Evolutionary conservation across 441 rosid genomes (phyloP).

Genomic region (Gossypium schwendimanii): DNA sequence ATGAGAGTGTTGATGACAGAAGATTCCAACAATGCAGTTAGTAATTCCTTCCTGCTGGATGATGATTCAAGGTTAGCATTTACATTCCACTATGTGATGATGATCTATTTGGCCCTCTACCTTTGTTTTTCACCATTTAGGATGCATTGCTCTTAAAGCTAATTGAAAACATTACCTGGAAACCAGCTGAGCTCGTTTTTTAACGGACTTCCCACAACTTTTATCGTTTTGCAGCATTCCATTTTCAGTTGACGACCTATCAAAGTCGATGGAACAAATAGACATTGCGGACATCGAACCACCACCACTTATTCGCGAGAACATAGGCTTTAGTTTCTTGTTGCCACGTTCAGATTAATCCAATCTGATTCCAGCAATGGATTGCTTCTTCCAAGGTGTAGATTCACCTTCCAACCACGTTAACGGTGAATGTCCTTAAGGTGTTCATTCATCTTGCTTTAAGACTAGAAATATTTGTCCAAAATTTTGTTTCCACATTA

Average conservation of each 20-base stretch:
- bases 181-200: neutral
- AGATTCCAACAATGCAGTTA: constrained; percentile 95
- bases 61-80: constrained; percentile 80
- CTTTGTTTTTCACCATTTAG: neutral
- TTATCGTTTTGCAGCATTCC: constrained; percentile 67
- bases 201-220: neutral
- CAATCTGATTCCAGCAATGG: neutral
- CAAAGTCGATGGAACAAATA: constrained; percentile 91
- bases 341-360: constrained; percentile 57
- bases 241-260: constrained; percentile 89
- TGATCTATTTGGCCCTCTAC: neutral
- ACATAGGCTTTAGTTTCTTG: constrained; percentile 88
- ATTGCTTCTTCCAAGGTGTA: constrained; percentile 4
- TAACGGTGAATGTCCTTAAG: constrained; percentile 4
- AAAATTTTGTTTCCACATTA: neutral
- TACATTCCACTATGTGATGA: neutral
- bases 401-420: constrained; percentile 16
- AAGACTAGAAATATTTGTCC: constrained; percentile 13
- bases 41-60: constrained; percentile 87
- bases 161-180: neutral
- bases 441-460: constrained; percentile 8
- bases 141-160: constrained; percentile 1
- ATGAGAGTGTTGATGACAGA: constrained; percentile 98
- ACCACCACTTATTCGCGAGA: constrained; percentile 80
- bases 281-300: constrained; percentile 85